Evolutionary conservation across 495 filamentous ascomycete species (phyloP).

Genomic region (Rostrohypoxylon terebratum): DNA sequence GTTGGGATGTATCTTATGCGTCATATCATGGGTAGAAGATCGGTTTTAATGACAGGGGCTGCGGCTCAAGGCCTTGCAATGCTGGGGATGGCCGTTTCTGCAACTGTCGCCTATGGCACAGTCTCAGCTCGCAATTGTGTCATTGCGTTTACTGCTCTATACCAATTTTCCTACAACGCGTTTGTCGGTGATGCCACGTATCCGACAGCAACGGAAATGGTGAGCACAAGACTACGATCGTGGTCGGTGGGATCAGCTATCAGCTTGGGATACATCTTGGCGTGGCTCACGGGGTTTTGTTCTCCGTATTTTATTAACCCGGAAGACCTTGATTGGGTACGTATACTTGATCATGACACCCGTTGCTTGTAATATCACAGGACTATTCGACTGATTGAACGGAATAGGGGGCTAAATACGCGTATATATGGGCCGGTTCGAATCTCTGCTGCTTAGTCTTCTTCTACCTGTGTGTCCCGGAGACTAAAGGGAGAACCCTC

Average conservation of each 20-base stretch:
- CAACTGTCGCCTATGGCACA: constrained; percentile 47
- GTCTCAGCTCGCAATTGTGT: constrained; percentile 44
- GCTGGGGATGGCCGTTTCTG: constrained; percentile 53
- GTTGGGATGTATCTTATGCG: constrained; percentile 56
- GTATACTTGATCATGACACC: neutral
- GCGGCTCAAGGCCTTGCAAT: constrained; percentile 51
- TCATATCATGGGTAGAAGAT: constrained; percentile 51
- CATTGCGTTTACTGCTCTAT: constrained; percentile 46
- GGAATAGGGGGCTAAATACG: constrained; percentile 57
- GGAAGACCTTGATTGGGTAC: constrained; percentile 59
- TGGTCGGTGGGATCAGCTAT: constrained; percentile 64
- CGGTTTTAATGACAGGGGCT: constrained; percentile 52
- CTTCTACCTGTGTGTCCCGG: constrained; percentile 60
- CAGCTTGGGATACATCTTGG: constrained; percentile 59
- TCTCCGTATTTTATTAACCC: constrained; percentile 65
- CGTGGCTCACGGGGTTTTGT: constrained; percentile 59
- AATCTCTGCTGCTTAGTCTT: constrained; percentile 60
- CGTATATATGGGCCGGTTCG: constrained; percentile 64
- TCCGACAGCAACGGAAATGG: constrained; percentile 58
- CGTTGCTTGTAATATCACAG: neutral
- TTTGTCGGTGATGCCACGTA: constrained; percentile 58
- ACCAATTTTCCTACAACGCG: constrained; percentile 53
- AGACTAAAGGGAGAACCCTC: constrained; percentile 67
- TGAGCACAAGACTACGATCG: constrained; percentile 61
- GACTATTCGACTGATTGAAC: constrained; percentile 7